Base-by-base conservation (phyloP, 1,139 yeast genomes). In the Dujonia santamariae region DNA sequence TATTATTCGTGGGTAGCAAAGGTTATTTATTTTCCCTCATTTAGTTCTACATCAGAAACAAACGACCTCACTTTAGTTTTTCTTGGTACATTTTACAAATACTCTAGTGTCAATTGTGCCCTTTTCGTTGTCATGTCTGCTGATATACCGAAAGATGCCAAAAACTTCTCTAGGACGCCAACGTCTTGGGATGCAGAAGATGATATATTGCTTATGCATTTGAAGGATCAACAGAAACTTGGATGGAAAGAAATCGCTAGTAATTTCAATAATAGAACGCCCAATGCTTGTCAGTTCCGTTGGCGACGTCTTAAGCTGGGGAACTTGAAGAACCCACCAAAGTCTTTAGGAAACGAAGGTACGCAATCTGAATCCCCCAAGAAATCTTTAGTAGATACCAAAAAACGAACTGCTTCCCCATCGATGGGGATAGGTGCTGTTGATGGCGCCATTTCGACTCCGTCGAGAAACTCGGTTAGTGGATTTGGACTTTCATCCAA, bases 231-330 rank as follows among this genome's bases (percentile, higher is more conserved):
- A 38, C 83, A 78, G 51, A 80, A 80, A 50, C 61, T 81, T 42
- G 88, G 88, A 0, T 81, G 90, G 90, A 80, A 81, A 55, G 87
- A 81, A 44, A 81, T 82, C 35, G 80, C 87, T 8, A 67, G 76
- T 36, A 77, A 80, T 48, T 82, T 81, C 55, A 67, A 66, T 35
- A 77, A 78, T 53, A 63, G 90, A 56, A 82, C 88, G 1, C 85
- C 87, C 26, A 82, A 82, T 49, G 88, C 88, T 3, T 82, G 88
- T 46, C 90, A 82, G 56, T 82, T 82, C 48, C 68, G 90, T 50
- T 82, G 90, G 90, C 70, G 90, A 56, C 58, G 90, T 39, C 65
- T 84, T 39, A 76, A 78, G 54, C 71, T 78, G 9, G 85, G 85
- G 1, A 76, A 77, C 44, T 60, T 79, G 47, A 80, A 79, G 56